These are phyloP conservation scores for Coemansia javaensis DNA, from an alignment of 192 early-diverging fungal species.

Conservation along the genomic window DNA sequence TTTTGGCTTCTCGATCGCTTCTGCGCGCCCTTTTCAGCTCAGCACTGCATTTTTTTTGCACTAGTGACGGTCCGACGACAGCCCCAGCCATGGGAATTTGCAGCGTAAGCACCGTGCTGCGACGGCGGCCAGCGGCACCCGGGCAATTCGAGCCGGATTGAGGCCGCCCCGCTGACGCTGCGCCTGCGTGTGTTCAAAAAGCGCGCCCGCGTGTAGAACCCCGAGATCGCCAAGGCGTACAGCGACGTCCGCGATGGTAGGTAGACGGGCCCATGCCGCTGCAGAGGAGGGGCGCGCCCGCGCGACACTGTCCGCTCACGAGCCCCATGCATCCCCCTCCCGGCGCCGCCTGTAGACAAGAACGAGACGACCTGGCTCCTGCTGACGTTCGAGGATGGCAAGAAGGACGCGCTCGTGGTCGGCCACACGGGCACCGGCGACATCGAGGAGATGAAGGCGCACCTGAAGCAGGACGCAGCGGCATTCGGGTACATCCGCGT, in stretches of 20 bases:
- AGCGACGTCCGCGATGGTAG: conserved; percentile 54
- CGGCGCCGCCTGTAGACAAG: conserved; percentile 39
- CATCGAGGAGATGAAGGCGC: conserved; percentile 56
- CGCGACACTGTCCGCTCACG: too few species aligned
- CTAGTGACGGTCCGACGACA: too few species aligned
- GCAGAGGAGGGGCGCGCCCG: too few species aligned
- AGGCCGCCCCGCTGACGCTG: too few species aligned
- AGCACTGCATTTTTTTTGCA: too few species aligned
- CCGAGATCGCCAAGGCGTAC: conserved; percentile 47
- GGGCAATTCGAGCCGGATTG: too few species aligned
- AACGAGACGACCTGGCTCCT: conserved; percentile 58
- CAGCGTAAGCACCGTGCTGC: neutral
- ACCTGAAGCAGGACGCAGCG: conserved; percentile 62
- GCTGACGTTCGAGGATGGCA: conserved; percentile 52
- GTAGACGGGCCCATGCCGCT: neutral
- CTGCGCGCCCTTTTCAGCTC: too few species aligned
- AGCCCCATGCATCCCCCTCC: too few species aligned
- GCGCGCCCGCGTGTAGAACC: conserved; percentile 18
- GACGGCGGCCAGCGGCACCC: neutral
- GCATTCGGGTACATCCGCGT: conserved; percentile 74
- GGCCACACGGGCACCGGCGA: conserved; percentile 53
- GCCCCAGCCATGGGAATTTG: neutral
- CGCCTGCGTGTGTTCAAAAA: too few species aligned
- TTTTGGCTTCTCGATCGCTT: too few species aligned
- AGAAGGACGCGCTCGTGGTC: conserved; percentile 43